These are phyloP conservation scores for Candida awuae DNA, from an alignment of 805 yeast genomes.

Conservation along the genomic window DNA sequence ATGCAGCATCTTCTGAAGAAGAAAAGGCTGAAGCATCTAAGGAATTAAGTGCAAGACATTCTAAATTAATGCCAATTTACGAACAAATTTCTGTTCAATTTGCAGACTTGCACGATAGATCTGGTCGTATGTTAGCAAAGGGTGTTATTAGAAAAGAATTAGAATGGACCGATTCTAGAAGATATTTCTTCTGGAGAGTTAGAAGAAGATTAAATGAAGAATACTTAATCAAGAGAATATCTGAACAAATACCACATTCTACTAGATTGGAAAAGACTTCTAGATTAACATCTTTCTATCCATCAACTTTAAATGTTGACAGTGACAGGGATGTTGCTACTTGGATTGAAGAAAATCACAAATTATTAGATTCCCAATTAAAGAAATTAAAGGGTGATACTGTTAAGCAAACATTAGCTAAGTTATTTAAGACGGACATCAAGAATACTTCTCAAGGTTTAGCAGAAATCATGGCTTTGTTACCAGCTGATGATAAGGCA, in stretches of 20 bases:
- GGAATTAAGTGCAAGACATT: constrained; percentile 71
- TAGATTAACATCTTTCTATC: constrained; percentile 82
- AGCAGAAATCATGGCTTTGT: constrained; percentile 43
- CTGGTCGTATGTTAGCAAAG: constrained; percentile 96
- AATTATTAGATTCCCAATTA: constrained; percentile 49
- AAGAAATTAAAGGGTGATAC: constrained; percentile 60
- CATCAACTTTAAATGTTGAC: constrained; percentile 56
- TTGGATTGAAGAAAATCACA: constrained; percentile 79
- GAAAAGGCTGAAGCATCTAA: constrained; percentile 59
- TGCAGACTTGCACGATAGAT: constrained; percentile 96
- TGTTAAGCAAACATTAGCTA: constrained; percentile 56
- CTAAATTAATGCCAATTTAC: constrained; percentile 74
- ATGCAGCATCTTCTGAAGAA: constrained; percentile 46
- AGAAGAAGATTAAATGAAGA: constrained; percentile 94
- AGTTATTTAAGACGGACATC: constrained; percentile 45
- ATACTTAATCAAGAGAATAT: constrained; percentile 68
- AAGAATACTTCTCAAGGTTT: constrained; percentile 48
- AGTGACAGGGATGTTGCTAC: constrained; percentile 72
- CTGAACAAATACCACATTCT: constrained; percentile 50
- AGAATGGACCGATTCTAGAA: constrained; percentile 81
- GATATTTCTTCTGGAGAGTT: constrained; percentile 98
- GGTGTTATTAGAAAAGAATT: constrained; percentile 81
- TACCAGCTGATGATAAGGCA: constrained; percentile 48
- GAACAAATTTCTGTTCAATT: constrained; percentile 90
- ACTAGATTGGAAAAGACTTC: constrained; percentile 77